Conservation (phyloP, 1,139 yeast species). For the Sugiyamaella xylanicola region DNA sequence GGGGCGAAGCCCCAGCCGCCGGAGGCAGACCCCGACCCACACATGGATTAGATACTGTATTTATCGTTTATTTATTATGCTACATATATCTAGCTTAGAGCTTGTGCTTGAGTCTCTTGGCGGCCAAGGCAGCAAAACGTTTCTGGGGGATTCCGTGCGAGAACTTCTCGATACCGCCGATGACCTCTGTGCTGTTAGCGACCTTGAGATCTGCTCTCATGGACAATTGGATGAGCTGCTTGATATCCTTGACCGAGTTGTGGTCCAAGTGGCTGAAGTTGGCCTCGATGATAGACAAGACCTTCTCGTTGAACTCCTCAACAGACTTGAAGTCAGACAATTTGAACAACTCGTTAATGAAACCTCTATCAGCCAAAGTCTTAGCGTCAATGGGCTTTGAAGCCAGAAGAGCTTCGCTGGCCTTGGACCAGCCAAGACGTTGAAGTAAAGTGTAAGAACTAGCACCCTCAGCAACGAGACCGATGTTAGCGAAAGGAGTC, state of each 20-base stretch:
- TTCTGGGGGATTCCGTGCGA: conserved; percentile 72
- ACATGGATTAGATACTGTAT: no score
- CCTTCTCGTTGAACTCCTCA: conserved; percentile 64
- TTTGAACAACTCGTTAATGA: conserved; percentile 60
- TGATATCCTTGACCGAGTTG: conserved; percentile 63
- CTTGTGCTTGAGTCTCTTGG: conserved; percentile 63
- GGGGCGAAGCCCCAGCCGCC: no score
- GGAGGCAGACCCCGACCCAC: no score
- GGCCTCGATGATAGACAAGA: conserved; percentile 50
- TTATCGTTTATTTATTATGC: background rate
- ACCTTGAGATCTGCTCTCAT: conserved; percentile 44
- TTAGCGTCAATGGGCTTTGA: conserved; percentile 66
- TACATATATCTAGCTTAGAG: conserved; percentile 39
- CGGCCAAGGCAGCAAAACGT: conserved; percentile 60
- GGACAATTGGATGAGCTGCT: conserved; percentile 53
- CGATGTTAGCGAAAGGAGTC: conserved; percentile 81
- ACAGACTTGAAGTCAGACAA: conserved; percentile 49
- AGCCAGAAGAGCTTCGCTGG: conserved; percentile 72
- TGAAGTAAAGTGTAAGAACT: conserved; percentile 67
- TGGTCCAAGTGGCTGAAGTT: conserved; percentile 49
- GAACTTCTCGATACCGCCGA: conserved; percentile 71
- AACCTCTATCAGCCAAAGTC: conserved; percentile 61
- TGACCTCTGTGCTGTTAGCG: conserved; percentile 66
- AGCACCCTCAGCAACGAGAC: conserved; percentile 84
- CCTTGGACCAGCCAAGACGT: conserved; percentile 72